phyloP scores from a whole-genome alignment of 2,329 filamentous ascomycete species.

The Cordyceps fumosorosea region DNA sequence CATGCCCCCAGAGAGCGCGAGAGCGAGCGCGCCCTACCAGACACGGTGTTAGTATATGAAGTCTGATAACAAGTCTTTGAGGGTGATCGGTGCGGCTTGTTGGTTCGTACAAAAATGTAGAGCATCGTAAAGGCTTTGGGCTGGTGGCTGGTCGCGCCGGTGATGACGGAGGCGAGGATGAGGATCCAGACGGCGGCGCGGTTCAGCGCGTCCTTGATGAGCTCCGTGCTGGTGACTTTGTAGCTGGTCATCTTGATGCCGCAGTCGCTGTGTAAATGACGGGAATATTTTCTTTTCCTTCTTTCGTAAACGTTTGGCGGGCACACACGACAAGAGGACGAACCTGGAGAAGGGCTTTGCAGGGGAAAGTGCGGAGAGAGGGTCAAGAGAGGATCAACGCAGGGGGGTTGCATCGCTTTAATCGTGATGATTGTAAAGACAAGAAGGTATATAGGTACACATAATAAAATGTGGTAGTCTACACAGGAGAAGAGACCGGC shows the following conservation, averaged over 20 bases:
- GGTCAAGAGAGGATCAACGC: not conserved
- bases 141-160: constrained; percentile 8
- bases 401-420: not conserved
- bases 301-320: not conserved
- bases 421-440: too few species aligned
- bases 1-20: not conserved
- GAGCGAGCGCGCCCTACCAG: not conserved
- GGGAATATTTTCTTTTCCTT: not conserved
- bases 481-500: not conserved
- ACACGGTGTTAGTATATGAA: not conserved
- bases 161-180: not conserved
- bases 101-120: constrained; percentile 7
- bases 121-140: constrained; percentile 8
- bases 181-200: not conserved
- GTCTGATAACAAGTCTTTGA: too few species aligned
- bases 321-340: not conserved
- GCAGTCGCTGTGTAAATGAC: not conserved
- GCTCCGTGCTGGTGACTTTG: not conserved
- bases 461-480: not conserved
- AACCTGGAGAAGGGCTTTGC: not conserved
- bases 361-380: not conserved
- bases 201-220: constrained; percentile 6
- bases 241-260: not conserved
- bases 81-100: too few species aligned
- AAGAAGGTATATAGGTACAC: not conserved